These are phyloP conservation scores for Trypanosomatidae sp. DNA, from an alignment of 208 protist genomes.

Conservation along the genomic window DNA sequence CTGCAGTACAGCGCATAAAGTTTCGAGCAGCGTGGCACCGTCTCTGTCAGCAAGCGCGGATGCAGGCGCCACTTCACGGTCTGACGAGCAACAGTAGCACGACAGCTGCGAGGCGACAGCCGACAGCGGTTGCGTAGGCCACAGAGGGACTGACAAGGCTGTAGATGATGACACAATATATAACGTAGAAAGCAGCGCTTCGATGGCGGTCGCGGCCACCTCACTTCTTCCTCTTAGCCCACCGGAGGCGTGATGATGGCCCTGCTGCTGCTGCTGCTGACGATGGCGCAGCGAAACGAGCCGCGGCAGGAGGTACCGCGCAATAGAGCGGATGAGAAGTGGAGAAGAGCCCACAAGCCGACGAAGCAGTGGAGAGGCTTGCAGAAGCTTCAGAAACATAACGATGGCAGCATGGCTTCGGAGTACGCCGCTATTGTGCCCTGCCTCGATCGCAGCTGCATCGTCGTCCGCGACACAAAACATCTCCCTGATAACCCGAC, in stretches of 20 bases:
- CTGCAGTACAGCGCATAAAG: not conserved
- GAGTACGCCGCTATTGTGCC: not conserved
- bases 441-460: not conserved
- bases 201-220: not conserved
- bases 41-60: slow-evolving; percentile 4
- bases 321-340: slow-evolving; percentile 3
- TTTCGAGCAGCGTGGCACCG: slow-evolving; percentile 5
- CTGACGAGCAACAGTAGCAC: not conserved
- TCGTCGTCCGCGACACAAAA: slow-evolving; percentile 3
- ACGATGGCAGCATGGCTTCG: slow-evolving; percentile 4
- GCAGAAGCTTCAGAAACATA: slow-evolving; percentile 1
- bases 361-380: slow-evolving; percentile 3
- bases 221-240: not conserved
- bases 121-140: not conserved
- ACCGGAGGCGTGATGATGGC: not conserved
- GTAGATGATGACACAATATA: not conserved
- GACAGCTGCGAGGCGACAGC: slow-evolving; percentile 8
- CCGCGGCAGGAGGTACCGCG: slow-evolving; percentile 5
- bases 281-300: slow-evolving; percentile 6
- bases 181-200: slow-evolving; percentile 1
- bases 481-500: not conserved
- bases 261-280: slow-evolving; percentile 2
- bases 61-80: not conserved
- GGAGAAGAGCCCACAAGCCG: slow-evolving; percentile 1
- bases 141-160: not conserved